Evolutionary conservation across 2,329 filamentous ascomycete species (phyloP).

Genomic region (Scleromitrula shiraiana): DNA sequence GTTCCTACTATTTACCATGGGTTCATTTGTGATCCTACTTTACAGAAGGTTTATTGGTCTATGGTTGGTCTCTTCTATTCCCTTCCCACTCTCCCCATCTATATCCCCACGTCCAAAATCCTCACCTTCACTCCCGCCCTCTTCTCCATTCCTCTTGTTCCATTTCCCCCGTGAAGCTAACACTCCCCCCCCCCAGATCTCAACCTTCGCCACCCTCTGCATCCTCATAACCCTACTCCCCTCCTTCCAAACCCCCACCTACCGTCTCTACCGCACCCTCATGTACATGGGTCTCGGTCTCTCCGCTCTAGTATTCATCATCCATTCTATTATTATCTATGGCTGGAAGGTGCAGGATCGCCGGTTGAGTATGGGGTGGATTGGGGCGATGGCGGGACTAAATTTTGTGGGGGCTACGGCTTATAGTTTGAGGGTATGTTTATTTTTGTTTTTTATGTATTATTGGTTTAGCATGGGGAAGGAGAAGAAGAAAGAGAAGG

Average conservation of each 20-base stretch:
- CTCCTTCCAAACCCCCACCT: constrained; percentile 13
- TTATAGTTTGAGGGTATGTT: constrained; percentile 11
- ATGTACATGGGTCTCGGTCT: constrained; percentile 23
- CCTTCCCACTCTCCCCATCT: constrained; percentile 11
- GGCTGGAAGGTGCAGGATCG: constrained; percentile 16
- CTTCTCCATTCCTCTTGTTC: constrained; percentile 20
- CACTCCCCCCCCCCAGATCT: constrained; percentile 21
- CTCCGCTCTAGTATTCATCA: constrained; percentile 23
- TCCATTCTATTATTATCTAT: constrained; percentile 19
- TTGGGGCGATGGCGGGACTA: constrained; percentile 9
- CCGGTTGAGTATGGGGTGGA: constrained; percentile 15
- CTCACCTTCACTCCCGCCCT: constrained; percentile 11
- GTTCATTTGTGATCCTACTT: constrained; percentile 33
- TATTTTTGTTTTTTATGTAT: neutral
- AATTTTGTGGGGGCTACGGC: constrained; percentile 15
- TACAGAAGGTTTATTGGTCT: constrained; percentile 30
- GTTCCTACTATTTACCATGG: constrained; percentile 34
- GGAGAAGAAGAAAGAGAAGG: neutral
- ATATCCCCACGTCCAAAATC: constrained; percentile 13
- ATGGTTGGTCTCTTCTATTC: constrained; percentile 28
- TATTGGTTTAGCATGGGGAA: neutral
- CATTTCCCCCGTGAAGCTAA: neutral
- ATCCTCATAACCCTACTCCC: constrained; percentile 26
- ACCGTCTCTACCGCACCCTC: constrained; percentile 18
- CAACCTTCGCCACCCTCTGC: constrained; percentile 29